Evolutionary conservation across 192 early-diverging fungal genomes (phyloP), one percentile per base, ranked within the genome.

Genomic region (Linnemannia exigua): DNA sequence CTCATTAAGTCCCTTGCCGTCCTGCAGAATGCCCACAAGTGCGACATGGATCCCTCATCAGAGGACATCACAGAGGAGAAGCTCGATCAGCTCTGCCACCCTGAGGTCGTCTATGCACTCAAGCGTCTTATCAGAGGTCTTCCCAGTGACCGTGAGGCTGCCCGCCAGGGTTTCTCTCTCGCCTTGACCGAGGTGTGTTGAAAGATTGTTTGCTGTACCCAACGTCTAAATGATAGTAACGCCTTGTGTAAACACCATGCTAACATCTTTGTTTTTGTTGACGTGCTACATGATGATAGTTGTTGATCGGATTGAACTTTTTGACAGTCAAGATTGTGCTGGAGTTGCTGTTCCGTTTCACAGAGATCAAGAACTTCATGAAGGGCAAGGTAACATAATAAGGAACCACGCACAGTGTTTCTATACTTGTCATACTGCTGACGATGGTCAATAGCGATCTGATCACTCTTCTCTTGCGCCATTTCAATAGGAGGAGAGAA

Each of bases 161-260:
- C 99, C 19, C 90, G 99, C 61, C 98, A 99, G 75, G 99, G 99
- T 11, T 99, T 98, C 88, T 93, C 97, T 22, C 89, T 98, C n/a
- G 96, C 96, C 14, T 91, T 99, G 61, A 95, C 96, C 5, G 97
- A 99, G 92, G 87, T 90, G 77, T 33, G 25, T 7, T 33, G 1
- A 14, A 1, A 12, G 15, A 14, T 31, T 31, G 12, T 3, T 7
- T n/a, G 22, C n/a, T n/a, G n/a, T n/a, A n/a, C n/a, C n/a, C n/a
- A n/a, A n/a, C n/a, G 7, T 22, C 58, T 9, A 28, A 15, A 12
- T 63, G 28, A 3, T 14, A 12, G 28, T 63, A 11, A 14, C 0
- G 8, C 28, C 9, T 63, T 25, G 12, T 9, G 22, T 25, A 20
- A 20, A 52, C 19, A 22, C 16, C 50, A 1, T 22, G 8, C 51